Evolutionary conservation across 306 rosid genomes (phyloP), one percentile per base, ranked within the genome.

Genomic region (Malus sylvestris): DNA sequence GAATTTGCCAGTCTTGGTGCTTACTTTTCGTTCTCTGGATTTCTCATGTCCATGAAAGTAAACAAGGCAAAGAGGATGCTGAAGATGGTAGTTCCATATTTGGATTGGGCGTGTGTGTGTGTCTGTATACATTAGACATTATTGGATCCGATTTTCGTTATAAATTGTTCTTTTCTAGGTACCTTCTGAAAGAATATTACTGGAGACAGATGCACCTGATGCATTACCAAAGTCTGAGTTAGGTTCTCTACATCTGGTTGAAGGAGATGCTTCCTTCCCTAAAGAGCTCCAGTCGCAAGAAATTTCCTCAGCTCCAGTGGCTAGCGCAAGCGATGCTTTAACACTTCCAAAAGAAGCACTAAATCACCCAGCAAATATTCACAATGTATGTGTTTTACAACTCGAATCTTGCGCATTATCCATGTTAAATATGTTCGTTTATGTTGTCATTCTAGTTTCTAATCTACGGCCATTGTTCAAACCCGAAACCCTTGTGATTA

Each of bases 171-270:
- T 52, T 80, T 70, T 70, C 40, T 85, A 91, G 96, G 97, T 95
- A 69, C 83, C 98, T 30, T 77, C 84, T 52, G 92, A 90, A 70
- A 85, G 96, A 83, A 86, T 95, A 80, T 81, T 95, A 83, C 74
- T 95, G 88, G 97, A 95, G 92, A 89, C 97, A 0, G 98, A 95
- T 84, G 98, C 97, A n/a, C 97, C 98, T 16, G 96, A 95, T 81
- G 98, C 92, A 12, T 88, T 89, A 20, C 97, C 93, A 15, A 84
- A 64, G 76, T 83, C 86, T 38, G 81, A 76, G 68, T 62, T 67
- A 73, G 86, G 79, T 82, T 81, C 91, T 58, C 82, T 90, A 76
- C 70, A 83, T 78, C 79, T 82, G 20, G 83, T 92, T 53, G 97
- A 90, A 52, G 97, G 90, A 65, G 97, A 90, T 84, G 52, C 85